phyloP scores from a whole-genome alignment of 352 stramenopile genomes.

The Pythium periplocum region DNA sequence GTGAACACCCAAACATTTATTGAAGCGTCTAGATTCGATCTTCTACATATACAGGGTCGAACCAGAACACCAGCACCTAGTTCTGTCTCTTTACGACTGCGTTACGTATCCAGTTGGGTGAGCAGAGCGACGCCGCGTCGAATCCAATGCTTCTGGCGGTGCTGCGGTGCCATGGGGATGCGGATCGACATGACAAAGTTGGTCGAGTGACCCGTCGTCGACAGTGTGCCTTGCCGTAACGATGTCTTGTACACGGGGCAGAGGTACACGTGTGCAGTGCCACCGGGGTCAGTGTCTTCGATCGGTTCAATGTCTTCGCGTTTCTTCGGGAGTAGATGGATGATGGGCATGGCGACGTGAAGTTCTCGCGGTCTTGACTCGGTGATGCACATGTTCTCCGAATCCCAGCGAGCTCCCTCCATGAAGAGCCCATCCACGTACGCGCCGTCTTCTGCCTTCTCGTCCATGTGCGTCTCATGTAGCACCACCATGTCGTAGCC shows the following conservation, averaged over 20 bases:
- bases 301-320: slow-evolving; percentile 85
- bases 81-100: too few relatives aligned
- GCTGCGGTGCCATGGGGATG: slow-evolving; percentile 81
- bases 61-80: too few relatives aligned
- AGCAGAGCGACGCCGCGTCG: slow-evolving; percentile 91
- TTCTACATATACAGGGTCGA: too few relatives aligned
- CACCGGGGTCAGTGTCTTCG: slow-evolving; percentile 82
- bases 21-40: too few relatives aligned
- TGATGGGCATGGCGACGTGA: slow-evolving; percentile 83
- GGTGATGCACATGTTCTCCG: slow-evolving; percentile 51
- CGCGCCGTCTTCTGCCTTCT: slow-evolving; percentile 78
- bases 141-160: slow-evolving; percentile 94
- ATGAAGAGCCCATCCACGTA: slow-evolving; percentile 90
- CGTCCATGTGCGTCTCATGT: slow-evolving; percentile 27
- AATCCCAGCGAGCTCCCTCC: slow-evolving; percentile 87
- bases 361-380: slow-evolving; percentile 85
- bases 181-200: slow-evolving; percentile 96
- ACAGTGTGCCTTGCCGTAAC: slow-evolving; percentile 87
- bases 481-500: slow-evolving; percentile 87
- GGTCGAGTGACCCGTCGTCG: slow-evolving; percentile 92
- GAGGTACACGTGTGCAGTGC: slow-evolving; percentile 89
- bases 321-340: slow-evolving; percentile 76
- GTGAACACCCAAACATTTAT: too few relatives aligned
- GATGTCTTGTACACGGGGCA: slow-evolving; percentile 93
- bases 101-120: slow-evolving; percentile 88